Conservation (phyloP, 73 alveolate species). For the Paramecium sonneborni region DNA sequence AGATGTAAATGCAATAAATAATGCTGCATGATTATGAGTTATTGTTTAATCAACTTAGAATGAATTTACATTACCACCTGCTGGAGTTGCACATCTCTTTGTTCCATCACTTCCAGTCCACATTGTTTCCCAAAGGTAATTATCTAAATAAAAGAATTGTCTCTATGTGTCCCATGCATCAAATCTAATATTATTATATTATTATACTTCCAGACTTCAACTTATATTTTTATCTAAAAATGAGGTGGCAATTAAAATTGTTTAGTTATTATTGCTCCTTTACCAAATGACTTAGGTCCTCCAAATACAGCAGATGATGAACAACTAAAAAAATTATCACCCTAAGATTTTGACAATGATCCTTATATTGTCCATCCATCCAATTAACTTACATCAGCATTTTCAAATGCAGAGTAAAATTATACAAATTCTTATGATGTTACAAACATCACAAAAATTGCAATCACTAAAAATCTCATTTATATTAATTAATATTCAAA, state of each 20-base stretch:
- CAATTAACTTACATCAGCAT: background rate
- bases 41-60: constrained; percentile 6
- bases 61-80: constrained; percentile 5
- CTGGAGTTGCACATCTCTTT: background rate
- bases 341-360: background rate
- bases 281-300: constrained; percentile 5
- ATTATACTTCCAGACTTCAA: constrained; percentile 6
- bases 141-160: background rate
- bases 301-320: background rate
- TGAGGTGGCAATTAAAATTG: constrained; percentile 27
- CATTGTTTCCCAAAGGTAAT: constrained; percentile 11
- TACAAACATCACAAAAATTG: constrained; percentile 7
- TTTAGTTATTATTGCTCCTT: background rate
- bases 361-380: background rate
- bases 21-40: constrained; percentile 1
- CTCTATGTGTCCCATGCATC: background rate
- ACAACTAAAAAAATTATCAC: background rate
- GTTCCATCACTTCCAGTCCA: constrained; percentile 35
- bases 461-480: background rate
- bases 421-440: background rate
- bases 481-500: constrained; percentile 20
- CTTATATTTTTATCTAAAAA: background rate
- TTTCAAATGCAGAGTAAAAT: background rate
- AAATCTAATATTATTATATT: background rate
- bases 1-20: background rate